Evolutionary conservation across 345 rosid genomes (phyloP), one percentile per base, ranked within the genome.

Genomic region (Mallotus nudiflorus): DNA sequence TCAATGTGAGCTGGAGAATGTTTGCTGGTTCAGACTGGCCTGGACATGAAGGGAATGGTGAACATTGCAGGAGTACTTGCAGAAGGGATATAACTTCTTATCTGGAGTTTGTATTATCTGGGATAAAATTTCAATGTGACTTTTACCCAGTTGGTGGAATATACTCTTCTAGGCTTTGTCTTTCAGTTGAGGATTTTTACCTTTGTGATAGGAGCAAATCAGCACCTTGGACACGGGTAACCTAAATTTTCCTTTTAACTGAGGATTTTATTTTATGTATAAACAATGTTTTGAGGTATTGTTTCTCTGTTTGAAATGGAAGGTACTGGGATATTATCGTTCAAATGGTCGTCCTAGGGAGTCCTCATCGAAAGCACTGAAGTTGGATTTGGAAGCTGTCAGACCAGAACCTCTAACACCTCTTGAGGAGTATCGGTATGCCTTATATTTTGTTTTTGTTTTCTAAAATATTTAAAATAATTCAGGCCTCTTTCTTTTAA

Each of bases 401-500:
- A 89, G 94, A 73, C 99, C 98, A 39, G 88, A 95, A 76, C 92
- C 97, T 75, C 74, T 65, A 61, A 89, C 78, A 25, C 98, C 99
- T 70, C 96, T 95, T 13, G 98, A 95, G 82, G 99, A 95, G 83
- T 89, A 92, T 73, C 76, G 99, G 99, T 92, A 77, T 71, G 68
- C 55, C 27, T 69, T n/a, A 65, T 73, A 55, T 59, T 65, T 31
- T 40, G 8, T 51, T 62, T 60, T 71, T n/a, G 53, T 70, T 13
- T 72, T 44, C 42, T 39, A 13, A 63, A 13, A 44, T 19, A 53
- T 39, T 71, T 42, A 61, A 52, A 51, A 24, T 33, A 20, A 14
- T 11, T 45, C 39, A 45, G 29, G 35, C 37, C 19, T 35, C 42
- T 31, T 58, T 22, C 44, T 35, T 29, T 16, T 58, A 33, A 31